Evolutionary conservation across 345 rosid species (phyloP).

Genomic region (Firmiana major): DNA sequence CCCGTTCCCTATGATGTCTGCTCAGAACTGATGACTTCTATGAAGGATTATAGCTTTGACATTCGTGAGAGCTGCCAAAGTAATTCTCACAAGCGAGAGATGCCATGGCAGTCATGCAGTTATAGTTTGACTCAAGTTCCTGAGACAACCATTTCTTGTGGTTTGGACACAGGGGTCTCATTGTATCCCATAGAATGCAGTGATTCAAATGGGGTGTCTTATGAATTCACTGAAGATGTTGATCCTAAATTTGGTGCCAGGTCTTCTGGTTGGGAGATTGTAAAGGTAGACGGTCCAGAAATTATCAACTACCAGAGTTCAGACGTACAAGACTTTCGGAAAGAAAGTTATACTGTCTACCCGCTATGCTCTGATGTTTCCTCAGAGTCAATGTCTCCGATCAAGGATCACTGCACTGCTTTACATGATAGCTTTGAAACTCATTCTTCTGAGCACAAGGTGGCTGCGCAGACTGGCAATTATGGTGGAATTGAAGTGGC

Average conservation of each 20-base stretch:
- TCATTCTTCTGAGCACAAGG: slow-evolving; percentile 7
- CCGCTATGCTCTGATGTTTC: slow-evolving; percentile 6
- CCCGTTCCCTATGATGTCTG: slow-evolving; percentile 7
- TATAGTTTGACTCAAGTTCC: slow-evolving; percentile 15
- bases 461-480: slow-evolving; percentile 14
- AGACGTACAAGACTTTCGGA: slow-evolving; percentile 8
- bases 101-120: slow-evolving; percentile 17
- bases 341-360: slow-evolving; percentile 11
- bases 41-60: slow-evolving; percentile 2
- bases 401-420: slow-evolving; percentile 3
- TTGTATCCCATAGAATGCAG: slow-evolving; percentile 14
- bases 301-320: slow-evolving; percentile 14
- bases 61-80: neutral
- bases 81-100: slow-evolving; percentile 2
- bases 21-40: slow-evolving; percentile 11
- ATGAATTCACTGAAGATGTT: slow-evolving; percentile 27
- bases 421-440: neutral
- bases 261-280: slow-evolving; percentile 30
- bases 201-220: slow-evolving; percentile 11
- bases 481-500: slow-evolving; percentile 19
- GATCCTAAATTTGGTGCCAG: slow-evolving; percentile 7
- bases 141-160: slow-evolving; percentile 9
- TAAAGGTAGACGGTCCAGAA: slow-evolving; percentile 28
- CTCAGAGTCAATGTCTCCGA: slow-evolving; percentile 14
- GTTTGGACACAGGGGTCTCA: slow-evolving; percentile 7